phyloP scores from a whole-genome alignment of 2,329 filamentous ascomycete species.

The Colletotrichum cuscutae region DNA sequence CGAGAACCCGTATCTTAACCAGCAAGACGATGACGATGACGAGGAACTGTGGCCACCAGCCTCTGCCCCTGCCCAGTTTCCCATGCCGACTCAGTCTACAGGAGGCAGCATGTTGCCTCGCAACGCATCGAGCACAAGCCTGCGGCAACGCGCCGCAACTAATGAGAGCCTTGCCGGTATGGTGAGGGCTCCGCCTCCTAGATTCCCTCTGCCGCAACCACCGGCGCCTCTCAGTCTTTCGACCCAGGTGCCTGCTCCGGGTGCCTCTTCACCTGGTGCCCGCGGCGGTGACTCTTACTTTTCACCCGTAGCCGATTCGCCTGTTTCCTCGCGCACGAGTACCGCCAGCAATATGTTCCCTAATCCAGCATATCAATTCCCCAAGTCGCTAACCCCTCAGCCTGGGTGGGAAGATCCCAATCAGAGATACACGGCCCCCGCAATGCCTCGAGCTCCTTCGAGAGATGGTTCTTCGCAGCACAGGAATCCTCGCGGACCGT shows the following conservation, averaged over 20 bases:
- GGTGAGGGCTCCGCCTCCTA: conserved; percentile 71
- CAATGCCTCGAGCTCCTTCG: conserved; percentile 83
- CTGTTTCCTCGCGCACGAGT: conserved; percentile 79
- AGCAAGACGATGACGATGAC: conserved; percentile 72
- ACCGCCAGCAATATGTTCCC: conserved; percentile 79
- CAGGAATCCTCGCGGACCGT: conserved; percentile 79
- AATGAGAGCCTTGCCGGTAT: conserved; percentile 72
- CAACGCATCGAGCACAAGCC: conserved; percentile 78
- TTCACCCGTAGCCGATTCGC: conserved; percentile 85
- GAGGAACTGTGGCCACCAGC: conserved; percentile 55
- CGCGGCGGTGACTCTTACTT: conserved; percentile 88
- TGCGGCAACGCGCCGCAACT: conserved; percentile 81
- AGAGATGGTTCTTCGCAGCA: conserved; percentile 77
- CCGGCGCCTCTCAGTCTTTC: conserved; percentile 75
- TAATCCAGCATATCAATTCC: conserved; percentile 70
- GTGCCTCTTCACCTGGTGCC: conserved; percentile 68
- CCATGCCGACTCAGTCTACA: conserved; percentile 44
- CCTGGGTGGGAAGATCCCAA: conserved; percentile 77
- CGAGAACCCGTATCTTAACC: conserved; percentile 83
- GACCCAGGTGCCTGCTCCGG: conserved; percentile 54
- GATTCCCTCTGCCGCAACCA: conserved; percentile 75
- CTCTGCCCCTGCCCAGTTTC: conserved; percentile 49
- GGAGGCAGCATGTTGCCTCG: conserved; percentile 61
- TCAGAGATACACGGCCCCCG: conserved; percentile 89
- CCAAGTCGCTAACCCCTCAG: conserved; percentile 77